A percentile compares a stretch with the other conserved stretches of the same genome.
phyloP scores from a whole-genome alignment of 2,329 filamentous ascomycete genomes.

The Aspergillus sp. region DNA sequence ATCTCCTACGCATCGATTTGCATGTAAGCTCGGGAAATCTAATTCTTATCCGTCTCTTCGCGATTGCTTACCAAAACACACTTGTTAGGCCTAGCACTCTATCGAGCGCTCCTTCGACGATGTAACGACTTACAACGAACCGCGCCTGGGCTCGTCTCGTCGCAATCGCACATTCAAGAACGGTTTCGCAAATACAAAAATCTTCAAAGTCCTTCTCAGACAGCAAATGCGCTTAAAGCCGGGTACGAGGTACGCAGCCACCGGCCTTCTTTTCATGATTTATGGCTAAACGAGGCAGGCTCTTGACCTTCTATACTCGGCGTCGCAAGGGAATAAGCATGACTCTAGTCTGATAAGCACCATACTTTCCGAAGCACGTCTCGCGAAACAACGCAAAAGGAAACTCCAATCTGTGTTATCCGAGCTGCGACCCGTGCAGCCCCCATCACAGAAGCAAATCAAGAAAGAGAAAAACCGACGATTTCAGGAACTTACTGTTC shows the following conservation, averaged over 20 bases:
- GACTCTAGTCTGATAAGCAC: constrained; percentile 24
- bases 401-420: constrained; percentile 20
- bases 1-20: constrained; percentile 45
- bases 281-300: constrained; percentile 27
- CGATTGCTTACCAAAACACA: neutral
- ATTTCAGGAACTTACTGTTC: constrained; percentile 28
- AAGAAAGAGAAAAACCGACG: constrained; percentile 26
- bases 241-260: constrained; percentile 39
- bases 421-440: constrained; percentile 19
- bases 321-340: constrained; percentile 27
- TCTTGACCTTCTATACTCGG: constrained; percentile 38
- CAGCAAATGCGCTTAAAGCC: constrained; percentile 39
- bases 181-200: constrained; percentile 40
- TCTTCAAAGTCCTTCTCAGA: constrained; percentile 40
- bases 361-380: constrained; percentile 27
- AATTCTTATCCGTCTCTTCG: neutral
- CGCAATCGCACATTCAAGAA: constrained; percentile 32
- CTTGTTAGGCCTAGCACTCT: constrained; percentile 43
- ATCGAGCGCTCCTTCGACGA: constrained; percentile 46
- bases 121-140: constrained; percentile 31
- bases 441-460: constrained; percentile 20
- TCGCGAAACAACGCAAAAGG: constrained; percentile 21
- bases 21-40: constrained; percentile 33
- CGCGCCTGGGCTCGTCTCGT: constrained; percentile 22
- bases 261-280: neutral